Percentiles rank a stretch among this genome's conserved stretches.
phyloP scores from a whole-genome alignment of 2,329 filamentous ascomycete genomes.

The Xylariaceae sp. region DNA sequence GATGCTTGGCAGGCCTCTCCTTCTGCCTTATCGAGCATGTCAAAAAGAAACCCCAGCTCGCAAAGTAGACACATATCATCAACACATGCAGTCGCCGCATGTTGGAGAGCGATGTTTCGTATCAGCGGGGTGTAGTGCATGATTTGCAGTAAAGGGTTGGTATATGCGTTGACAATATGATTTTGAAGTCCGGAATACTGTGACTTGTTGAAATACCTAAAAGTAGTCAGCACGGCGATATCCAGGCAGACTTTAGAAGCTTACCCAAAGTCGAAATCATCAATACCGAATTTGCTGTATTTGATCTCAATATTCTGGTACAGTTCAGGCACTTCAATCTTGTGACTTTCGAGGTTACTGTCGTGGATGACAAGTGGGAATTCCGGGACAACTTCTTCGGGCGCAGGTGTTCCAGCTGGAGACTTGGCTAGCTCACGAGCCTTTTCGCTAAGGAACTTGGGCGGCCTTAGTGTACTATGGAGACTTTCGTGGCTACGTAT shows the following conservation, averaged over 20 bases:
- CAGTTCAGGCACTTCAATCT: conserved; percentile 83
- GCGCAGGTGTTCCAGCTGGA: conserved; percentile 48
- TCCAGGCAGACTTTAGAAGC: conserved; percentile 37
- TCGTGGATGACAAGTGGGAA: conserved; percentile 70
- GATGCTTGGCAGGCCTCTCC: conserved; percentile 96
- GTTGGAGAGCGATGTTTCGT: conserved; percentile 86
- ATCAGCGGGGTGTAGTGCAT: conserved; percentile 89
- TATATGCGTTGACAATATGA: conserved; percentile 96
- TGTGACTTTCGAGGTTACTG: conserved; percentile 73
- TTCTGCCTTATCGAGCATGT: conserved; percentile 96
- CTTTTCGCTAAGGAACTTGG: conserved; percentile 95
- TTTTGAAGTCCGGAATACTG: conserved; percentile 91
- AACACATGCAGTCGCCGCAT: conserved; percentile 84
- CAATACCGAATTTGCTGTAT: conserved; percentile 98
- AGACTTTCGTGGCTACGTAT: conserved; percentile 69
- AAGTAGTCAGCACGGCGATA: conserved; percentile 6
- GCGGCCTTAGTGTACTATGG: conserved; percentile 71
- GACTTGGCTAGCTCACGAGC: conserved; percentile 70
- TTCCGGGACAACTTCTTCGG: conserved; percentile 59
- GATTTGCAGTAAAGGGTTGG: conserved; percentile 89
- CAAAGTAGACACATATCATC: conserved; percentile 87
- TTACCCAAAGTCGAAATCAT: conserved; percentile 96
- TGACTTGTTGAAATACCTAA: conserved; percentile 92
- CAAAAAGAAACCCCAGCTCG: conserved; percentile 93
- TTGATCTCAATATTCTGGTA: conserved; percentile 97